Evolutionary conservation across 176 grass and related monocot genomes (phyloP).

Genomic region (Rhynchospora tenuis): DNA sequence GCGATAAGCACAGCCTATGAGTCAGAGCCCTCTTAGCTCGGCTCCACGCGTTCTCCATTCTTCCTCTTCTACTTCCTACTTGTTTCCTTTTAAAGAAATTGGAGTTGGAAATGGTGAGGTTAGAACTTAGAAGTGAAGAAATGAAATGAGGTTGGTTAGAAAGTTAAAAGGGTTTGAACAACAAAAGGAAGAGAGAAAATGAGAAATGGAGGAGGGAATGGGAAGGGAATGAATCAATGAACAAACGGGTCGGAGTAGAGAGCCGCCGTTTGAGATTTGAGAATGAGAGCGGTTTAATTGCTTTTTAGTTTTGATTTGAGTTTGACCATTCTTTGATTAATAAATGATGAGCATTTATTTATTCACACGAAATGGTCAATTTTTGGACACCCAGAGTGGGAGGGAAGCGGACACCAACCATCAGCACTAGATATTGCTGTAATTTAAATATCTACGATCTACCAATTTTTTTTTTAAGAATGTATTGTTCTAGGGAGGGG

Average conservation of each 20-base stretch:
- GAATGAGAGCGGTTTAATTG: neutral
- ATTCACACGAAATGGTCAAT: neutral
- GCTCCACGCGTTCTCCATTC: constrained; percentile 60
- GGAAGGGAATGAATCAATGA: constrained; percentile 3
- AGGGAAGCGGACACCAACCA: too few species aligned
- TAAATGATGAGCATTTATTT: neutral
- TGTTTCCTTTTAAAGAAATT: neutral
- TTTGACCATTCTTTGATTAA: constrained; percentile 13
- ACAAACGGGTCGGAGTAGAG: neutral
- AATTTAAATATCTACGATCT: too few species aligned
- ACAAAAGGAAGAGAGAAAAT: constrained; percentile 16
- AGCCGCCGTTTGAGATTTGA: neutral
- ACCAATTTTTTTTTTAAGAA: neutral
- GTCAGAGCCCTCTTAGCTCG: constrained; percentile 51
- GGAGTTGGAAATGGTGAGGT: neutral
- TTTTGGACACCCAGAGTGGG: too few species aligned
- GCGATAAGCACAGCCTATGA: constrained; percentile 37
- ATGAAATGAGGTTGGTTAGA: constrained; percentile 27
- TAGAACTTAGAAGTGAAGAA: neutral
- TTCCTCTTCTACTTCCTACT: neutral
- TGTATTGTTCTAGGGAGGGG: neutral
- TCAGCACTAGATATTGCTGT: too few species aligned
- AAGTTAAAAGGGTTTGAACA: constrained; percentile 26
- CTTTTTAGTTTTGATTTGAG: too few species aligned
- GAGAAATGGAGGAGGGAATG: neutral